Base-by-base conservation (phyloP, 1,284 basidiomycete species). In the Psilocybe mexicana region DNA sequence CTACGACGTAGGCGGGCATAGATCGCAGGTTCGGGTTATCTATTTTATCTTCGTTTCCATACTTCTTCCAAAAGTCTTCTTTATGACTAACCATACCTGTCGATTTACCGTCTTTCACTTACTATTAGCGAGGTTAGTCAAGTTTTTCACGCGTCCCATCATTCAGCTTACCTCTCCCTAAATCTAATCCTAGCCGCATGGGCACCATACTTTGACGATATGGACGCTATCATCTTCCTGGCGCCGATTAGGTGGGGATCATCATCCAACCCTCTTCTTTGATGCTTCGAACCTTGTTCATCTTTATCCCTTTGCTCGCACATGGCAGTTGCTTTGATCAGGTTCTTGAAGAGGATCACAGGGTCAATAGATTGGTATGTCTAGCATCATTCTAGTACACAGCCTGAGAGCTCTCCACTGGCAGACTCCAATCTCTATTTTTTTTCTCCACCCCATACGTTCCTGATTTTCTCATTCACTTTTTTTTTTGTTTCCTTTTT, bases 121-220 rank as follows among this genome's bases (percentile, higher is more conserved):
- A 33, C 30, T 50, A 14, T 56, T 43, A 69, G 67, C 62, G 76
- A 73, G 69, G 77, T 78, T 67, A 58, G 65, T 35, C 14, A 48
- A 23, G 28, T 57, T 44, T 47, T 47, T 25, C 65, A 66, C n/a
- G 7, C 36, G 45, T 24, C 40, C 8, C 52, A 60, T 42, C 50
- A 45, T 49, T 26, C 44, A 33, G n/a, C 14, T 18, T 40, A 51
- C 43, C 24, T 33, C 30, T 33, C 36, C 42, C 53, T 42, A 40
- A 58, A 53, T 25, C 46, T 50, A 47, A 60, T 47, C 12, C 45
- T 55, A 88, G 80, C 81, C 47, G 85, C 85, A 0, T 90, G 87
- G 87, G 79, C 82, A 25, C 87, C 88, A 1, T 90, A 83, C 71
- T 89, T 89, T 65, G 85, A 87, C 67, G 81, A 87, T 59, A 75